These are phyloP conservation scores for Desmodesmus armatus DNA, from an alignment of 139 green algal genomes.

Conservation along the genomic window DNA sequence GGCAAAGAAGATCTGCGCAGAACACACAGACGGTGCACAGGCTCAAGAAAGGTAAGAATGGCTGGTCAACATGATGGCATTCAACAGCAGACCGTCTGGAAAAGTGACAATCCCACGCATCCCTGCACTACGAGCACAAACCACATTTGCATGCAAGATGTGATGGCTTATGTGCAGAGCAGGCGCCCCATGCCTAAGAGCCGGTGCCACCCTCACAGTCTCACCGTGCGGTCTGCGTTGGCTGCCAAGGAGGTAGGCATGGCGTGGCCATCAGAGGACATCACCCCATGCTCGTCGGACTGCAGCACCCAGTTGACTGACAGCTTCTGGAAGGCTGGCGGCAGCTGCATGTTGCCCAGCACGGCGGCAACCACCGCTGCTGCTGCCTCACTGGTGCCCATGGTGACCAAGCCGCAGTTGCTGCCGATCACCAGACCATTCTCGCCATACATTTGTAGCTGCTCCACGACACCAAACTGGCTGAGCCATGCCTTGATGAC, in stretches of 20 bases:
- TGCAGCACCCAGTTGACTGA: slow-evolving; percentile 3
- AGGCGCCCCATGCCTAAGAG: too few species aligned
- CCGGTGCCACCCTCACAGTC: too few species aligned
- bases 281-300: not conserved
- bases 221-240: slow-evolving; percentile 36
- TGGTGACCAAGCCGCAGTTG: slow-evolving; percentile 12
- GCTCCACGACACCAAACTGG: slow-evolving; percentile 25
- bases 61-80: not conserved
- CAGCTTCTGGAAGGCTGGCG: not conserved
- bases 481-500: not conserved
- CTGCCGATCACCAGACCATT: not conserved
- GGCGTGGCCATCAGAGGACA: too few species aligned
- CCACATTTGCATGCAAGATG: too few species aligned
- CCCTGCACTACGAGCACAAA: too few species aligned
- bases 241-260: not conserved
- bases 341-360: not conserved
- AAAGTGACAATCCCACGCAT: not conserved
- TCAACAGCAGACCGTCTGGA: not conserved
- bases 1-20: slow-evolving; percentile 38
- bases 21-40: not conserved
- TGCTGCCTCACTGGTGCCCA: slow-evolving; percentile 4
- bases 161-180: too few species aligned
- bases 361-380: slow-evolving; percentile 3
- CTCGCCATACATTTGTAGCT: slow-evolving; percentile 17
- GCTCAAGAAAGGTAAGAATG: not conserved